Base-by-base conservation (phyloP, 345 rosid genomes). In the Eucalyptus regnans region DNA sequence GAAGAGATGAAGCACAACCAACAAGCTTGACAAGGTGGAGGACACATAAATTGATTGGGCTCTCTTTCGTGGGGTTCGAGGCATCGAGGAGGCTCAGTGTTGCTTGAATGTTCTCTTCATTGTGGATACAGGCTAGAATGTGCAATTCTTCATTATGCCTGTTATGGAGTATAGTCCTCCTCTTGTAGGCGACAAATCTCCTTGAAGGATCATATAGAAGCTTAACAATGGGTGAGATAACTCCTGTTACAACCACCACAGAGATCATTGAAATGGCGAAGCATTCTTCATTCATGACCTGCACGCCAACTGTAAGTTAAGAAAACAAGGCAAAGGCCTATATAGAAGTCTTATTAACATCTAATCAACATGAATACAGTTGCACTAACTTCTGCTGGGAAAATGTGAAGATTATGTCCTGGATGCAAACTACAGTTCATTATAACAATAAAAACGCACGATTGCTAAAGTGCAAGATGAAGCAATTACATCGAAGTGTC, bases 131-230 rank as follows among this genome's bases (percentile, higher is more conserved):
- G 14, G 94, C 93, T 7, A 95, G 94, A 49, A 95, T 87, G 84
- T 95, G 93, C 2, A 95, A 91, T 79, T 92, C 94, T 90, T n/a
- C 90, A 48, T 90, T 89, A 31, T 81, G 87, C 12, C 89, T 86
- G 25, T 90, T 88, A 88, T 93, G 93, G 49, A 89, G 90, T 31
- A 95, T 91, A 4, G 96, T 94, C 91, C 95, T 90, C 88, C 95
- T 93, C 89, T 90, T 93, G 88, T 92, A 91, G 79, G 95, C 91
- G 9, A 93, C 86, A 88, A 90, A 95, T 23, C 95, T 93, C 90
- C 91, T 92, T 13, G 97, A 92, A 50, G 97, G 97, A 89, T 95
- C 96, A 86, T 95, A 95, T 2, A 95, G 90, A 62, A 90, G 86
- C 88, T 91, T 92, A 5, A 95, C 92, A 12, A 94, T 88, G 9